Base-by-base conservation (phyloP, 163 green algal species). In the Scenedesmus sp. region DNA sequence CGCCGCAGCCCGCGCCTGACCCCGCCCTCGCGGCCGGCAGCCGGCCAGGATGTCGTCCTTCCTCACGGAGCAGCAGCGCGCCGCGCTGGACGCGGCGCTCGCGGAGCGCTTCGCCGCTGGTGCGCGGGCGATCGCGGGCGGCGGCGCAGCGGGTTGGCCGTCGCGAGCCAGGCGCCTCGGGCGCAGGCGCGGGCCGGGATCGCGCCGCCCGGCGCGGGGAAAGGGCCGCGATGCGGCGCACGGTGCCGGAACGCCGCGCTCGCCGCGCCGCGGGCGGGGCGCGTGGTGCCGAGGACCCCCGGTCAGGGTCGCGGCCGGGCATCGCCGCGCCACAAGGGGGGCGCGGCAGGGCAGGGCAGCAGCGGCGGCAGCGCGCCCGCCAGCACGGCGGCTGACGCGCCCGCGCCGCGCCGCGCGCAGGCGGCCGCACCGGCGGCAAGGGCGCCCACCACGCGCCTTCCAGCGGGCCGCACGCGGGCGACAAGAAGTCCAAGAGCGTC, bases 1-100 rank as follows among this genome's bases (percentile, higher is more conserved):
- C n/a, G n/a, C n/a, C n/a, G n/a, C n/a, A n/a, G n/a, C n/a, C n/a
- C n/a, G n/a, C n/a, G n/a, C n/a, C n/a, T n/a, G n/a, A n/a, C n/a
- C n/a, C n/a, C n/a, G n/a, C n/a, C n/a, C n/a, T n/a, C n/a, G n/a
- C n/a, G n/a, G n/a, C n/a, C n/a, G n/a, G n/a, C n/a, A n/a, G n/a
- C n/a, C n/a, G n/a, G n/a, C n/a, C n/a, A n/a, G 11, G 18, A 78
- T 78, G 70, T 57, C 70, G 65, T 82, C 86, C 28, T 94, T 97
- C 69, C 75, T 97, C 47, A 97, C 89, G 18, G 84, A 94, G 15
- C 84, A 87, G n/a, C 93, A 97, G 81, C 86, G 89, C 0, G 83
- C 79, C 9, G 89, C 89, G 0, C 77, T 97, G 54, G 93, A 96
- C 65, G 87, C 89, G 14, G 93, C 93, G 1, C 85, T 97, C 36